Evolutionary conservation across 139 green algal species (phyloP), one percentile per base, ranked within the genome.

Genomic region (Chlorella sp.): DNA sequence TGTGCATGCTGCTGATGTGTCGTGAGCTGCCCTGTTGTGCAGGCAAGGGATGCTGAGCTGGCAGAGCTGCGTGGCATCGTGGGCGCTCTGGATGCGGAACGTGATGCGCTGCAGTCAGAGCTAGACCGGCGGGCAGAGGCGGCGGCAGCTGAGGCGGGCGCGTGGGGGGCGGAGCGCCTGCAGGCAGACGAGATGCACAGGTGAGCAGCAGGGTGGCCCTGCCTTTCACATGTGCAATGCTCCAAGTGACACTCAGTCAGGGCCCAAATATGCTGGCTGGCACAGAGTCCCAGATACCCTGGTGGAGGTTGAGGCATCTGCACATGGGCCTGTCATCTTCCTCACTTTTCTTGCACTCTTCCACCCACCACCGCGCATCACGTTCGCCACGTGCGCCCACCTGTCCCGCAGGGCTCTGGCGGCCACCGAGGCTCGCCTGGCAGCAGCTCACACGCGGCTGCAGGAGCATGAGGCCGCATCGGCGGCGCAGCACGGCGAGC

Each of bases 21-120:
- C 19, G 16, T 42, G n/a, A 3, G 3, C 57, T 53, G 4, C 57
- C 21, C n/a, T 4, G 7, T 26, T 19, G 18, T 42, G 64, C 83
- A 89, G 85, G 69, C 40, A 5, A 42, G n/a, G 15, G 87, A 68
- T 3, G 39, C 37, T n/a, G 61, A 90, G 64, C 37, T 90, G 40
- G 61, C 78, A 37, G 87, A 90, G 78, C 32, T 90, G 79, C 78
- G 87, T 3, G 39, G 87, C 40, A 40, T 81, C 24, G 87, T 86
- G 78, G 87, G 79, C 2, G 87, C 87, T 5, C 79, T 90, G 78
- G 87, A 90, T 82, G 87, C 87, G 7, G 87, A 86, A 64, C 61
- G 87, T 1, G 87, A 80, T 21, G 19, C 79, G 0, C 61, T 90
- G 87, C 87, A 90, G 21, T 79, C 87, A 1, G 87, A 90, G 64